Base-by-base conservation (phyloP, 2,329 filamentous ascomycete genomes). In the Rhynchosporium secalis region DNA sequence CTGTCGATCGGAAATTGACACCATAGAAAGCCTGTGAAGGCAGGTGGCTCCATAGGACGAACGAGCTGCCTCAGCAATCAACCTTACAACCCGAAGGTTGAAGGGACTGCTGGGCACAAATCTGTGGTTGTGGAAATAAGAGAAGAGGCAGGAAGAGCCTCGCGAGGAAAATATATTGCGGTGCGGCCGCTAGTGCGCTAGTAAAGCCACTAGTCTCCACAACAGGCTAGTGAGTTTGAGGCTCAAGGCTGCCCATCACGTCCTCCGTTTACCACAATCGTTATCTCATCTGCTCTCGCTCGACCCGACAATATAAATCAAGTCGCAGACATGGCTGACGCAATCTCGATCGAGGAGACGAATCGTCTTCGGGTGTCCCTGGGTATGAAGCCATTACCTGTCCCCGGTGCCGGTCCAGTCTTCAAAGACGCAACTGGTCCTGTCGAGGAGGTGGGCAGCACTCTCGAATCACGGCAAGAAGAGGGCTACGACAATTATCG, bases 1-100 rank as follows among this genome's bases (percentile, higher is more conserved):
- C 90, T 95, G 92, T 96, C 91, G 90, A 92, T 91, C 86, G 89
- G 90, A 93, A 81, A 91, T 89, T 87, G 83, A 90, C 88, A 92
- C 86, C 90, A 92, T 87, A 41, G 60, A 57, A 66, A 67, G 66
- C 65, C 68, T 52, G 59, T 71, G 58, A 72, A 70, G 69, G 74
- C 68, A 68, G 84, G 87, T 91, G 89, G 87, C 88, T 92, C 90
- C 90, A 87, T 91, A 75, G 77, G 79, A 70, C 84, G 86, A 91
- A 91, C 90, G 90, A 94, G 86, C 87, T 94, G 90, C 86, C 83
- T 74, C 85, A 90, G 84, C 78, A 84, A 83, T 93, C 90, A 78
- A 94, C 91, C 87, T 84, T 79, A 80, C 75, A 74, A 69, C 80
- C 79, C 88, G 83, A 88, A 88, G 92, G 80, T 79, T 80, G 79